Base-by-base conservation (phyloP, 1,284 basidiomycete genomes). In the Meripilus lineatus region DNA sequence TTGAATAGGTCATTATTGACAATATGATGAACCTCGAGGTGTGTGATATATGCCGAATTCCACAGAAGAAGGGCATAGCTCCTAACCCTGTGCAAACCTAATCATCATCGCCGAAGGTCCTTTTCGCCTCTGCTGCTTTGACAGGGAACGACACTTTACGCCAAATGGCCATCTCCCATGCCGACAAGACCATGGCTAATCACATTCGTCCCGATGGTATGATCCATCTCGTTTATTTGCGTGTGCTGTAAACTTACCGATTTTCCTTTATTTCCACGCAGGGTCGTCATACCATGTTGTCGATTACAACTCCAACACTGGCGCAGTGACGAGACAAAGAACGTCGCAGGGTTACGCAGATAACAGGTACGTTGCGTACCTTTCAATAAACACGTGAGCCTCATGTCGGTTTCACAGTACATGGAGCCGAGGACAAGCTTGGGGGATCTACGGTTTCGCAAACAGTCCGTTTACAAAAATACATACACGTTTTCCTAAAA, bases 1-100 rank as follows among this genome's bases (percentile, higher is more conserved):
- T 17, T 39, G 37, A 36, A 17, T 44, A 78, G 74, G 80, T 84
- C 44, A 84, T 84, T 58, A 83, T 83, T 39, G 82, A 86, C 64
- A 84, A 84, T 55, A 83, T 86, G 81, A 84, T 86, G 79, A 86
- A 83, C 53, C 70, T 86, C 17, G 79, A 85, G 55, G 68, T 69
- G 40, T 18, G 15, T 34, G 14, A 13, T 36, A 33, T 28, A 20
- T 24, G 10, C n/a, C 10, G n/a, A 10, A n/a, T n/a, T n/a, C n/a
- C n/a, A n/a, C n/a, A n/a, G n/a, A n/a, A n/a, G n/a, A n/a, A n/a
- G n/a, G n/a, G n/a, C 23, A 33, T 6, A 20, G 15, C 14, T 7
- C 15, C 14, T 11, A 32, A 32, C 5, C 13, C 36, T 23, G 11
- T 21, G 11, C 7, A 18, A 35, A 11, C 38, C 13, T n/a, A n/a